Conservation (phyloP, 2,329 filamentous ascomycete genomes). For the Fusarium aywerte region DNA sequence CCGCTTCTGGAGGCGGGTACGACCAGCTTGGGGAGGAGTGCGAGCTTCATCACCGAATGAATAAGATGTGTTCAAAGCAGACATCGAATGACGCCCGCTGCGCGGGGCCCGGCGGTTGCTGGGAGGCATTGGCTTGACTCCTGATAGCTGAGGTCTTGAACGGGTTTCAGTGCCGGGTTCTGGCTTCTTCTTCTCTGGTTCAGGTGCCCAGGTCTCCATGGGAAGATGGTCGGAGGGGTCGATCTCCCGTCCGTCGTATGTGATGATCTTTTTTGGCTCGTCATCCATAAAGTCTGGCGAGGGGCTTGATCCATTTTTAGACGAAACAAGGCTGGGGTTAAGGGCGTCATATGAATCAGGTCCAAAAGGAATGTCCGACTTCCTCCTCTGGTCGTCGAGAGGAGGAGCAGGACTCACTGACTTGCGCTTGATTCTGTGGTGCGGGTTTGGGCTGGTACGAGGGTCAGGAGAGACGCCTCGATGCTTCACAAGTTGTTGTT, state of each 20-base stretch:
- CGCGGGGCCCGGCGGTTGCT: constrained; percentile 64
- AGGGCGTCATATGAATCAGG: constrained; percentile 80
- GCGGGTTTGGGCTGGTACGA: constrained; percentile 53
- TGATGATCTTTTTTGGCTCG: constrained; percentile 75
- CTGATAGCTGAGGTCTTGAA: constrained; percentile 60
- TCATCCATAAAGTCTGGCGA: constrained; percentile 56
- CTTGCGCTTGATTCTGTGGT: constrained; percentile 72
- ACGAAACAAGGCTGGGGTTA: constrained; percentile 66
- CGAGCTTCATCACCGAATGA: constrained; percentile 49
- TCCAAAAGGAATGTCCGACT: constrained; percentile 75
- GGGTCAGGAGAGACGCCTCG: constrained; percentile 54
- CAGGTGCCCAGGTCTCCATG: constrained; percentile 80
- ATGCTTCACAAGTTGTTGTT: constrained; percentile 41
- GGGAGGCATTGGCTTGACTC: constrained; percentile 63
- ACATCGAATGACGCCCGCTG: constrained; percentile 62
- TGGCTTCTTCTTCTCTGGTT: constrained; percentile 67
- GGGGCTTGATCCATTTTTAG: constrained; percentile 50
- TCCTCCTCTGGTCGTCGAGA: constrained; percentile 58
- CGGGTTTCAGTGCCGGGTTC: constrained; percentile 48
- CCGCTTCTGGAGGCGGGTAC: constrained; percentile 75
- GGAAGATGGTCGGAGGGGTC: constrained; percentile 85
- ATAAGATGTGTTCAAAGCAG: constrained; percentile 50
- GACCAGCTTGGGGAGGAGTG: constrained; percentile 53
- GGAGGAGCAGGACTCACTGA: constrained; percentile 77
- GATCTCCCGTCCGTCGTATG: constrained; percentile 78